Conservation (phyloP, 768 basidiomycete genomes). For the Termitomyces heimii region DNA sequence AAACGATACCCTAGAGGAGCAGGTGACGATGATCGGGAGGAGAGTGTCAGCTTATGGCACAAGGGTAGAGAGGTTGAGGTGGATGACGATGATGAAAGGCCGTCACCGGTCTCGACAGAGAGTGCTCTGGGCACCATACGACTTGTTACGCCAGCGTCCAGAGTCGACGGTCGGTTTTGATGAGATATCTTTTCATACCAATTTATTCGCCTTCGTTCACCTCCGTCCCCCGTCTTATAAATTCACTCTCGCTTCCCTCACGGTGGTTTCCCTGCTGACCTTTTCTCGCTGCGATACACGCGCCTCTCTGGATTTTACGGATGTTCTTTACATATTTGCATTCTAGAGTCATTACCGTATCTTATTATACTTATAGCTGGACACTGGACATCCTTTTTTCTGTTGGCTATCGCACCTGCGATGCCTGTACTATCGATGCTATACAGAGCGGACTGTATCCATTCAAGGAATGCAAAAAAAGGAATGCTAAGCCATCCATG, state of each 20-base stretch:
- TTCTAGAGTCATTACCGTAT: background rate
- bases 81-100: conserved; percentile 12
- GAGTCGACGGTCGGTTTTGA: conserved; percentile 7
- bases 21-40: conserved; percentile 53
- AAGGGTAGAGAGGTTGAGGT: conserved; percentile 19
- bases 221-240: background rate
- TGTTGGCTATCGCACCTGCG: conserved; percentile 1
- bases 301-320: conserved; percentile 1
- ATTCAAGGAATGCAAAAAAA: background rate
- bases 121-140: conserved; percentile 9
- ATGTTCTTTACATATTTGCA: conserved; percentile 6
- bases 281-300: background rate
- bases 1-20: conserved; percentile 44
- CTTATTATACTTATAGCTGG: conserved; percentile 10
- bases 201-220: background rate
- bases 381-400: conserved; percentile 7
- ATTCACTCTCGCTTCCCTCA: background rate
- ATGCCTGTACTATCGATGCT: conserved; percentile 6
- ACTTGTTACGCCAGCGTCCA: conserved; percentile 9
- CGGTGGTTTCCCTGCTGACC: background rate
- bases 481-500: no score
- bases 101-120: conserved; percentile 7
- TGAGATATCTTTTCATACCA: background rate
- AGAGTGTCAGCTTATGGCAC: conserved; percentile 52
- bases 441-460: conserved; percentile 2